Conservation (phyloP, 768 basidiomycete genomes). For the Favolaschia claudopus region DNA sequence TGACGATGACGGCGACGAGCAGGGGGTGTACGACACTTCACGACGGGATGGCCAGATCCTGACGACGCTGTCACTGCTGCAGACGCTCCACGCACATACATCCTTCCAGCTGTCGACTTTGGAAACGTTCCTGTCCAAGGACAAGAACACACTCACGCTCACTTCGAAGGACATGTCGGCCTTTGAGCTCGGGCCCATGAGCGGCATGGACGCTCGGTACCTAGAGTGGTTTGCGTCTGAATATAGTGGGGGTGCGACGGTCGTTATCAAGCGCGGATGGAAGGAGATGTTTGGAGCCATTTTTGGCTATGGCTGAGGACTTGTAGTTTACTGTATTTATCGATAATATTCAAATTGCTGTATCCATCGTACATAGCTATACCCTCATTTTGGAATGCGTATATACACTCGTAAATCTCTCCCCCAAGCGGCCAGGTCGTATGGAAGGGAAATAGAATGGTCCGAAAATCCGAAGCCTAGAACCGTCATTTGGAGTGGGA, state of each 20-base stretch:
- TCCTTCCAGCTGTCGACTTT: conserved; percentile 63
- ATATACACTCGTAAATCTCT: no score
- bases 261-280: conserved; percentile 58
- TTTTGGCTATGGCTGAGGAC: conserved; percentile 41
- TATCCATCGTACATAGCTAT: conserved; percentile 1
- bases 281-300: conserved; percentile 55
- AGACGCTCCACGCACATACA: conserved; percentile 73
- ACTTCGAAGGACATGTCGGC: conserved; percentile 68
- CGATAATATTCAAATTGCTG: conserved; percentile 15
- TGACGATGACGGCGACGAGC: conserved; percentile 26
- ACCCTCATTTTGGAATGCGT: not conserved
- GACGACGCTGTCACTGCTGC: conserved; percentile 66
- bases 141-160: conserved; percentile 47
- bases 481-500: no score
- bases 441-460: no score
- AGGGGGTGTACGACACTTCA: conserved; percentile 22
- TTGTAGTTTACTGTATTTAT: conserved; percentile 23
- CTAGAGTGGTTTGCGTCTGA: conserved; percentile 80
- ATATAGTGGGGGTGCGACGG: conserved; percentile 47
- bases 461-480: no score
- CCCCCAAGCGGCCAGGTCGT: no score
- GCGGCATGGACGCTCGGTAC: conserved; percentile 73
- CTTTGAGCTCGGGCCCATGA: conserved; percentile 80
- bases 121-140: conserved; percentile 40
- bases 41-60: conserved; percentile 44